Evolutionary conservation across 108 stramenopile genomes (phyloP), one percentile per base, ranked within the genome.

Genomic region (Conticribra weissflogii): DNA sequence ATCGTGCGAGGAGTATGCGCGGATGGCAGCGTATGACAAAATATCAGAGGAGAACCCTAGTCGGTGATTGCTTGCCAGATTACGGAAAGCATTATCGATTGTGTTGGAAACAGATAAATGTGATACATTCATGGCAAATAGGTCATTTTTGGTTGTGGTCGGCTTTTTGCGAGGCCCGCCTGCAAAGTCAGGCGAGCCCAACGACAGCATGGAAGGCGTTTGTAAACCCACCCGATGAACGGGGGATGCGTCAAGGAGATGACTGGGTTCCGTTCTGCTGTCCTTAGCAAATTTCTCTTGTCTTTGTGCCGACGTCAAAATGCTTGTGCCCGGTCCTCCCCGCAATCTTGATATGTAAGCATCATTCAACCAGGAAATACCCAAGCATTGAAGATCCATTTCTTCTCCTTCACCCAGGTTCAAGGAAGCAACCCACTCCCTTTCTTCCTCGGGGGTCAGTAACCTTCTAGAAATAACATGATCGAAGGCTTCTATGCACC

Each of bases 1-100:
- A 33, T 91, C 63, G 61, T 91, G 86, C 18, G 71, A 76, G 31
- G 81, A 74, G 62, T 95, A 95, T 36, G 89, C 85, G 16, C 84
- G 78, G 50, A 80, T 79, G 57, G 90, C 91, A 2, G 90, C 89
- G 72, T 87, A 83, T 41, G 89, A 84, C 22, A 95, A 74, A 1
- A 91, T 76, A 51, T 95, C 81, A 0, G 89, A 74, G 9, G 91
- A 88, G 49, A 85, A 70, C 18, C 83, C 74, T 19, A 94, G 69
- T 23, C 82, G 67, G 50, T 86, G 84, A 22, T 47, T 77, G n/a
- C 63, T 65, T 60, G 77, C 83, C 14, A 94, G 63, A 9, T 78
- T 74, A 41, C 82, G 79, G 22, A 95, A 84, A 7, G 90, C 88
- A 45, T 63, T 71, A 48, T 87, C 85, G 16, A 86, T 69, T n/a